Base-by-base conservation (phyloP, 495 filamentous ascomycete genomes). In the Xylaria nigripes region DNA sequence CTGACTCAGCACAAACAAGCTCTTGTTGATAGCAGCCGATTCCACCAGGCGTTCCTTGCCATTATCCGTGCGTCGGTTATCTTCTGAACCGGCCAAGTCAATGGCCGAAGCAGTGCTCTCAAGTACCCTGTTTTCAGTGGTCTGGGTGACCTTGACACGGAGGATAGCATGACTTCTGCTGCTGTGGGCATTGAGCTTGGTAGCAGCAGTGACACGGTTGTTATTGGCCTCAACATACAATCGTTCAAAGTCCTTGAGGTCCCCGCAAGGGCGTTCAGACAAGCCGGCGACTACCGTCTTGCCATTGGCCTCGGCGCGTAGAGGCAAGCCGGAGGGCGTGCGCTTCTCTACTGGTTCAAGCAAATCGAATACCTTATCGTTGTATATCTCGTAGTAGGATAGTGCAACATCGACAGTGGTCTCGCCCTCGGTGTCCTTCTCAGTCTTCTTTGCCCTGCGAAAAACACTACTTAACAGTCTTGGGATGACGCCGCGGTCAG, bases 351-450 rank as follows among this genome's bases (percentile, higher is more conserved):
- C 88, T 1, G 91, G 70, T 65, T 95, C 87, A 54, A 98, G 92
- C 24, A 98, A 72, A 66, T 98, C 93, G 61, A 83, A 96, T 6
- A 98, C 91, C 67, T 89, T 90, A 69, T 93, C 88, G 66, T 96
- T 96, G 72, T 98, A 98, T 49, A 98, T 97, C 63, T 98, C 93
- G 71, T 96, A 98, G 71, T 98, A 98, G 36, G 86, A 92, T 62
- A 98, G 81, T 13, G 83, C 77, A 8, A 96, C 89, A 30, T 80
- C 73, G 40, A 95, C 90, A 2, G 73, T 77, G 0, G 83, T 93
- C 38, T 81, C 79, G 1, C 86, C 90, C 7, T 78, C 76, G 42
- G 83, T 82, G 58, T 96, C 91, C 65, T 93, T 95, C 53, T 85
- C 82, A 5, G 95, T 83, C 73, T 95, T 96, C 61, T 87, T 84